Evolutionary conservation across 331 rosid species (phyloP).

Genomic region (Rosa hybrid): DNA sequence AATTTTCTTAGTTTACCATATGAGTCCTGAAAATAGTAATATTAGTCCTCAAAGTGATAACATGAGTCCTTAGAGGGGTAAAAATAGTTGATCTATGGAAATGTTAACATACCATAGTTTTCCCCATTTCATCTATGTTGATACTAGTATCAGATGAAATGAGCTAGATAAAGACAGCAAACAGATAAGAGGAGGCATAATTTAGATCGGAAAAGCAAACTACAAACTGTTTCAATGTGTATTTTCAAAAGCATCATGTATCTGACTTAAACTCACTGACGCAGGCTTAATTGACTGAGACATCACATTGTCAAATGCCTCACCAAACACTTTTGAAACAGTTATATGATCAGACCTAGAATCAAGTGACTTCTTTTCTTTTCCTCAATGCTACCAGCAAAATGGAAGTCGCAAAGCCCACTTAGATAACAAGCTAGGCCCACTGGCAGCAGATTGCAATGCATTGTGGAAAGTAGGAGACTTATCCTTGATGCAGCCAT

Average conservation of each 20-base stretch:
- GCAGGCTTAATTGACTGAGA: not conserved
- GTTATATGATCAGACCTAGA: not conserved
- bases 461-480: not conserved
- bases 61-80: too few relatives aligned
- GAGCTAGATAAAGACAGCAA: not conserved
- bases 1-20: too few relatives aligned
- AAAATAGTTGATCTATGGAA: too few relatives aligned
- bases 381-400: not conserved
- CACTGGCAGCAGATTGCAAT: not conserved
- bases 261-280: not conserved
- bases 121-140: not conserved
- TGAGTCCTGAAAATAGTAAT: too few relatives aligned
- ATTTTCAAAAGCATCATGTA: not conserved
- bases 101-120: too few relatives aligned
- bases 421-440: not conserved
- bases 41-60: too few relatives aligned
- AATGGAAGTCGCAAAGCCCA: not conserved
- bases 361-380: not conserved
- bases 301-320: not conserved
- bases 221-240: not conserved
- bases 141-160: too few relatives aligned
- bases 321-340: not conserved
- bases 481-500: not conserved
- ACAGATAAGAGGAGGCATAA: too few relatives aligned
- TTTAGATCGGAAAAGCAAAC: not conserved